These are phyloP conservation scores for Scheffersomyces stambukii DNA, from an alignment of 1,139 yeast genomes.

Conservation along the genomic window DNA sequence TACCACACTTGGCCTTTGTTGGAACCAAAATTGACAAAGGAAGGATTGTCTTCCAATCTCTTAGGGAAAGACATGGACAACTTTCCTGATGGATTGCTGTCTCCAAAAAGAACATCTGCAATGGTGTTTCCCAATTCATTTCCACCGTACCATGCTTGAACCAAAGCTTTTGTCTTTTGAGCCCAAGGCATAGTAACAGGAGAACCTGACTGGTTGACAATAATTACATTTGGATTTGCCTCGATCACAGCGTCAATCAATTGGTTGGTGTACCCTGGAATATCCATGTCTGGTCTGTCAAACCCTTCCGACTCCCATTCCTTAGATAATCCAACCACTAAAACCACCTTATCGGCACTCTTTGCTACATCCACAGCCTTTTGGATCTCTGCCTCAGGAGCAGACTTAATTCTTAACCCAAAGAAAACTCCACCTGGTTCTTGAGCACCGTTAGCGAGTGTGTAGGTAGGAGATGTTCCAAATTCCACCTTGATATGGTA, in stretches of 20 bases:
- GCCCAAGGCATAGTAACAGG: slow-evolving; percentile 63
- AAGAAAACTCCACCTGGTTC: slow-evolving; percentile 32
- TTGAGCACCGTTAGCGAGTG: slow-evolving; percentile 16
- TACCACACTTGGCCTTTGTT: slow-evolving; percentile 50
- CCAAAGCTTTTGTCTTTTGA: slow-evolving; percentile 39
- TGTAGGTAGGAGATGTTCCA: slow-evolving; percentile 46
- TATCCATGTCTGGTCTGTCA: slow-evolving; percentile 28
- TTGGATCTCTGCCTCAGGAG: slow-evolving; percentile 20
- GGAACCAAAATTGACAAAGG: slow-evolving; percentile 34
- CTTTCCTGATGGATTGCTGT: slow-evolving; percentile 26
- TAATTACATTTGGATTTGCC: slow-evolving; percentile 48
- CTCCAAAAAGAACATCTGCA: slow-evolving; percentile 22
- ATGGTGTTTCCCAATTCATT: slow-evolving; percentile 21
- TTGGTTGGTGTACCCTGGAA: slow-evolving; percentile 48
- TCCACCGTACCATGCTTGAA: slow-evolving; percentile 48
- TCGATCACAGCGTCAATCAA: slow-evolving; percentile 41
- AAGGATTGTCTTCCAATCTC: slow-evolving; percentile 40
- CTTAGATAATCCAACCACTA: slow-evolving; percentile 38
- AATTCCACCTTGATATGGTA: slow-evolving; percentile 43
- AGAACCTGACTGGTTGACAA: slow-evolving; percentile 60
- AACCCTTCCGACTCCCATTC: slow-evolving; percentile 38
- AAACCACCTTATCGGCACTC: slow-evolving; percentile 32
- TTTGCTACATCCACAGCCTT: slow-evolving; percentile 29
- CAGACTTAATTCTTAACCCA: slow-evolving; percentile 20
- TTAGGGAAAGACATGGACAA: slow-evolving; percentile 43